phyloP scores from a whole-genome alignment of 2,329 filamentous ascomycete genomes.

The Hypoxylon sp. region DNA sequence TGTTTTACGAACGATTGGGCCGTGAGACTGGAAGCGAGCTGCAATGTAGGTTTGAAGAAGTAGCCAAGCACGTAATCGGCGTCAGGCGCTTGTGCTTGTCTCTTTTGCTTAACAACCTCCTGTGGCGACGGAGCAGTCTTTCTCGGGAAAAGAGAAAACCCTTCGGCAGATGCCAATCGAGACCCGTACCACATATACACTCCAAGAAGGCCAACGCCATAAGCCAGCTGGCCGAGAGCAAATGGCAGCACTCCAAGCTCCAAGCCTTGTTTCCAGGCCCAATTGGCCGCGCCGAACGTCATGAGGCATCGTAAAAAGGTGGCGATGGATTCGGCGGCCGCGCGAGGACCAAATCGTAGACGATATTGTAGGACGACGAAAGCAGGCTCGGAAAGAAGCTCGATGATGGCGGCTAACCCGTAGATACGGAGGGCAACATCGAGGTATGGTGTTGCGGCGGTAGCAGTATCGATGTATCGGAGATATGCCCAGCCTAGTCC shows the following conservation, averaged over 20 bases:
- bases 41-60: slow-evolving; percentile 76
- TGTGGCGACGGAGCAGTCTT: slow-evolving; percentile 45
- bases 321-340: slow-evolving; percentile 82
- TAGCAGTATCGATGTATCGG: slow-evolving; percentile 56
- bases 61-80: slow-evolving; percentile 61
- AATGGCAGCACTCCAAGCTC: slow-evolving; percentile 85
- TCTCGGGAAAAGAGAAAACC: slow-evolving; percentile 74
- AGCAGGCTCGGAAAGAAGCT: slow-evolving; percentile 85
- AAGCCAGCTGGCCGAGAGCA: slow-evolving; percentile 83
- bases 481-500: slow-evolving; percentile 75
- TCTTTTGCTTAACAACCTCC: slow-evolving; percentile 3
- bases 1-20: slow-evolving; percentile 92
- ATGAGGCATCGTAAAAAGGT: slow-evolving; percentile 79
- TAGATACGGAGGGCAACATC: slow-evolving; percentile 62
- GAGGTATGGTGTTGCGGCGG: slow-evolving; percentile 71
- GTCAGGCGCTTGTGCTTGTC: neutral
- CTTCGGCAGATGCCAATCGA: slow-evolving; percentile 61
- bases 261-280: slow-evolving; percentile 60
- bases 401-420: slow-evolving; percentile 67
- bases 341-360: slow-evolving; percentile 81
- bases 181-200: slow-evolving; percentile 75
- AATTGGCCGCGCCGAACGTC: slow-evolving; percentile 76
- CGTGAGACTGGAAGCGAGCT: slow-evolving; percentile 82
- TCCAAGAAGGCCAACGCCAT: slow-evolving; percentile 72
- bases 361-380: slow-evolving; percentile 89